phyloP scores from a whole-genome alignment of 2,329 filamentous ascomycete genomes.

The Neonectria sp. region DNA sequence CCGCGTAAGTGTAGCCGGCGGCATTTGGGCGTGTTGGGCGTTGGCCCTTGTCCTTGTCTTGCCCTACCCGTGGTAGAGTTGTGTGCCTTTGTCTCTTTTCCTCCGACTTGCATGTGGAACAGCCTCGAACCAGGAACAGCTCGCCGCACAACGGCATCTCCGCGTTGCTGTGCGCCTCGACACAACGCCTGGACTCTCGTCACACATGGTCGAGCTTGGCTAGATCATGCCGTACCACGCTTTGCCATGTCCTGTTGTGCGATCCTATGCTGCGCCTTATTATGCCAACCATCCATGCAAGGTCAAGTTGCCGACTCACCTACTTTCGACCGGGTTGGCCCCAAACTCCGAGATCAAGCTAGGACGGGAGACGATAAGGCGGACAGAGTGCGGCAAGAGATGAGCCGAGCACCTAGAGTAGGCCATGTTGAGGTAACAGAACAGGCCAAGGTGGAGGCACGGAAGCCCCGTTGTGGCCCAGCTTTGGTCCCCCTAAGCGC shows the following conservation, averaged over 20 bases:
- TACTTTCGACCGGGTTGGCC: constrained; percentile 29
- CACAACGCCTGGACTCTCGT: constrained; percentile 36
- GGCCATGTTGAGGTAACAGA: constrained; percentile 6
- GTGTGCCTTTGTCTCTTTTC: constrained; percentile 8
- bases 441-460: constrained; percentile 3
- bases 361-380: constrained; percentile 25
- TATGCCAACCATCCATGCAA: constrained; percentile 6
- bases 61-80: constrained; percentile 21
- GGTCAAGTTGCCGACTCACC: constrained; percentile 35
- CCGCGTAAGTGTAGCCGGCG: constrained; percentile 36
- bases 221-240: constrained; percentile 35
- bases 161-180: constrained; percentile 40
- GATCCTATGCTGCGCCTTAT: constrained; percentile 27
- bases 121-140: constrained; percentile 33
- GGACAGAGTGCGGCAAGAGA: constrained; percentile 27
- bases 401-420: constrained; percentile 7
- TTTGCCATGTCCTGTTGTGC: constrained; percentile 34
- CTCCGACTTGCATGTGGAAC: constrained; percentile 27
- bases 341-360: constrained; percentile 29
- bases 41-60: constrained; percentile 33
- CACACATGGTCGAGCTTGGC: constrained; percentile 41
- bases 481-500: not conserved
- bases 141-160: constrained; percentile 40
- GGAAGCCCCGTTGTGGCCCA: constrained; percentile 5
- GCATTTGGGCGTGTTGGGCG: constrained; percentile 27